These are phyloP conservation scores for Solanum chiquidenum DNA, from an alignment of 257 asterid species.

Conservation along the genomic window DNA sequence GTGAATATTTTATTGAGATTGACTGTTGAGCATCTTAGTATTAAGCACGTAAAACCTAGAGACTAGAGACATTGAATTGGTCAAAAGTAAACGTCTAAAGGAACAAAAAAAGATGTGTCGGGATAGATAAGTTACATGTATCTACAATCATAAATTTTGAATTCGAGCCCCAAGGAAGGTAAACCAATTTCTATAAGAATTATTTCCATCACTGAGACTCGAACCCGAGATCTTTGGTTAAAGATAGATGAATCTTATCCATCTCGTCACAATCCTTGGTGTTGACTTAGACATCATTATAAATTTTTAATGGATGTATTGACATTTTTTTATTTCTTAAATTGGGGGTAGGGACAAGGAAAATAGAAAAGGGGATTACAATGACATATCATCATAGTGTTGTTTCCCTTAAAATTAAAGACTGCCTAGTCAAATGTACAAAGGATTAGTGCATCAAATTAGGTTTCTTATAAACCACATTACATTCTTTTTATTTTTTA, in stretches of 20 bases:
- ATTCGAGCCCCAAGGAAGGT: background rate
- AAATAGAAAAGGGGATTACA: background rate
- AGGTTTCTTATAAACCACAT: background rate
- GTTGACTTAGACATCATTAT: background rate
- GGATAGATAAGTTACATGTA: background rate
- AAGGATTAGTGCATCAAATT: background rate
- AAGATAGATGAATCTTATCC: background rate
- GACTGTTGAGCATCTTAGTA: background rate
- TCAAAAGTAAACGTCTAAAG: background rate
- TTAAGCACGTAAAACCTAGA: background rate
- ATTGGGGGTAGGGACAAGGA: background rate
- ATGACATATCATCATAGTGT: background rate
- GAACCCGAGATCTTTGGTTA: accelerated
- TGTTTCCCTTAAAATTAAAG: too few species aligned
- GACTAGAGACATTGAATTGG: background rate
- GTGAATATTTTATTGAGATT: background rate
- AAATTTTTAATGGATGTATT: background rate
- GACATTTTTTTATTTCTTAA: too few species aligned
- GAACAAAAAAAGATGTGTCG: background rate
- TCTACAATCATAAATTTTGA: accelerated
- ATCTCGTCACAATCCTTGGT: background rate
- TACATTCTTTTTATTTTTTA: background rate
- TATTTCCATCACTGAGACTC: background rate
- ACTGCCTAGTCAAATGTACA: background rate
- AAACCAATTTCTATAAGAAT: background rate